These are phyloP conservation scores for Amaranthus hypochondriacus DNA, from an alignment of 148 eudicot species.

Conservation along the genomic window DNA sequence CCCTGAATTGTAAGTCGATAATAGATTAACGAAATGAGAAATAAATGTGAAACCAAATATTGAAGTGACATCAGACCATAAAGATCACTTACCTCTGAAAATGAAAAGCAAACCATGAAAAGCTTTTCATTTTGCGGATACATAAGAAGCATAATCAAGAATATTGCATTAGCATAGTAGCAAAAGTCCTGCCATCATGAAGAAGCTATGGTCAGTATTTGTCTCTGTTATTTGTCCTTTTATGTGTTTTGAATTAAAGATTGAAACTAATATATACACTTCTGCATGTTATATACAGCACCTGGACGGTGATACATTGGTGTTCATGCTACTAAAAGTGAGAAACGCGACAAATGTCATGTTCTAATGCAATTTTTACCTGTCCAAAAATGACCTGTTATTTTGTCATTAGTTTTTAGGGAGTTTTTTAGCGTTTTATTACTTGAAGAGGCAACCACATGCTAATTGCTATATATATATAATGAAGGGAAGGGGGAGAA, in stretches of 20 bases:
- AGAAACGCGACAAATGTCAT: too few species aligned
- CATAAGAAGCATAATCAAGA: conserved; percentile 72
- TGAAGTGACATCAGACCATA: not conserved
- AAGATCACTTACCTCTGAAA: conserved; percentile 74
- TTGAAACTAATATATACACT: too few species aligned
- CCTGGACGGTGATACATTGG: too few species aligned
- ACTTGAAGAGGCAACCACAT: too few species aligned
- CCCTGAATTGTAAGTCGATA: conserved; percentile 46
- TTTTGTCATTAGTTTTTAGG: too few species aligned
- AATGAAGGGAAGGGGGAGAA: too few species aligned
- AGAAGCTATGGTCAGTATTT: not conserved
- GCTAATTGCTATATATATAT: too few species aligned
- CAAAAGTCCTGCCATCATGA: conserved; percentile 77
- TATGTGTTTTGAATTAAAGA: not conserved
- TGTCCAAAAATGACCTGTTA: too few species aligned
- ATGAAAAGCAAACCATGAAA: conserved; percentile 96
- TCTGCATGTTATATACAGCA: too few species aligned
- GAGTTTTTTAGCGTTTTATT: too few species aligned
- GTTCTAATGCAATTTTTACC: too few species aligned
- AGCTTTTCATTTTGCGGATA: conserved; percentile 85
- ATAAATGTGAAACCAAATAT: not conserved
- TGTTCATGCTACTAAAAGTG: not conserved
- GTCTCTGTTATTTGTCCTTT: not conserved
- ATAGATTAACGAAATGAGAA: not conserved
- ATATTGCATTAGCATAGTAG: conserved; percentile 96